Percentiles rank a stretch among this genome's conserved stretches.
phyloP scores from a whole-genome alignment of 148 eudicot genomes.

The Tetragonia tetragonoides region DNA sequence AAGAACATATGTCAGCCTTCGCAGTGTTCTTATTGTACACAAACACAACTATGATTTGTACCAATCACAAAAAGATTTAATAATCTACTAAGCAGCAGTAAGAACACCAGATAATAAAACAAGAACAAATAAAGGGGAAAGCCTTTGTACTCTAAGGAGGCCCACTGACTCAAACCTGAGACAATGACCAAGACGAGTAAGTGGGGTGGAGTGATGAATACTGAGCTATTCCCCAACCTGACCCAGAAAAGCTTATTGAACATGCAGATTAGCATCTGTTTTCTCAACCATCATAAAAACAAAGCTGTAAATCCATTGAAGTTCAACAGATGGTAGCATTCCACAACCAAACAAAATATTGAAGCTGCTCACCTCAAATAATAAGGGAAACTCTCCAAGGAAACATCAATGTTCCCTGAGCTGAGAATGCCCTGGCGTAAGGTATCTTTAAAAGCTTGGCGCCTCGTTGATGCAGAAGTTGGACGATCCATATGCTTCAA shows the following conservation, averaged over 20 bases:
- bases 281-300: background rate
- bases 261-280: background rate
- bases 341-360: conserved; percentile 1
- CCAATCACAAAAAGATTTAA: background rate
- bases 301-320: background rate
- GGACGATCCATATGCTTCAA: conserved; percentile 51
- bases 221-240: background rate
- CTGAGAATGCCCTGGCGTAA: conserved; percentile 50
- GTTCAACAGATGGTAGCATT: conserved; percentile 4
- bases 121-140: background rate
- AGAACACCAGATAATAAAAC: background rate
- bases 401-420: conserved; percentile 54
- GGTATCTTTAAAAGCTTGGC: conserved; percentile 57
- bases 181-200: background rate
- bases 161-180: background rate
- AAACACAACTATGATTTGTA: background rate
- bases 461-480: conserved; percentile 42
- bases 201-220: background rate
- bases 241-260: background rate
- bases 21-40: background rate
- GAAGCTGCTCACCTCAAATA: conserved; percentile 58
- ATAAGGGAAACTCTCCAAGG: conserved; percentile 79
- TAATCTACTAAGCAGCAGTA: background rate
- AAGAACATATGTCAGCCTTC: background rate
- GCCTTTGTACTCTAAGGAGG: background rate